phyloP scores from a whole-genome alignment of 345 rosid species.

The Syzygium aqueum region DNA sequence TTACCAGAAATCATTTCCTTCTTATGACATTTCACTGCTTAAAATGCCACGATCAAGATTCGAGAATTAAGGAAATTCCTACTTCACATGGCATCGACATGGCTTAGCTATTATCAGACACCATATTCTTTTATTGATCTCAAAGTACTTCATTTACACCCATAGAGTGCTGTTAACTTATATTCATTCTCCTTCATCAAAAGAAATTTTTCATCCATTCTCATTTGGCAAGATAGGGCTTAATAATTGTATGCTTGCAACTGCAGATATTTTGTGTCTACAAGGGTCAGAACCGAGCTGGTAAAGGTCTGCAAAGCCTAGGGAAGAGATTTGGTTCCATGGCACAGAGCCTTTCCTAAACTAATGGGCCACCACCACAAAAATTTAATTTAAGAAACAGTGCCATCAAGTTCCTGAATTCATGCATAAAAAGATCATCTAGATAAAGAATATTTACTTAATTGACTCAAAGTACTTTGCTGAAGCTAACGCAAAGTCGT shows the following conservation, averaged over 20 bases:
- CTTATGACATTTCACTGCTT: not conserved
- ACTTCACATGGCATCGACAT: not conserved
- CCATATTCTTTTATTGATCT: not conserved
- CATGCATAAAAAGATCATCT: not conserved
- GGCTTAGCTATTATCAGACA: not conserved
- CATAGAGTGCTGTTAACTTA: not conserved
- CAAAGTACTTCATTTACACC: not conserved
- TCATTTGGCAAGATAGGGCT: not conserved
- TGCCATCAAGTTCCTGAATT: not conserved
- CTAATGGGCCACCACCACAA: not conserved
- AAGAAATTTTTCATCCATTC: not conserved
- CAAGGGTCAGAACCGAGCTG: not conserved
- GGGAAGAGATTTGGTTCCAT: not conserved
- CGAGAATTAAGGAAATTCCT: not conserved
- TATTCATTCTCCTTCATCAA: not conserved
- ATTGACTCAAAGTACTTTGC: not conserved
- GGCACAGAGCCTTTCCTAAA: not conserved
- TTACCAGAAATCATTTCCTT: not conserved
- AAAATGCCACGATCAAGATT: not conserved
- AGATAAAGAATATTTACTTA: not conserved
- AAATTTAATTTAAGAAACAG: not conserved
- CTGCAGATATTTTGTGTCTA: not conserved
- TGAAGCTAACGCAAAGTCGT: not conserved
- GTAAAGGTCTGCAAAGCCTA: not conserved
- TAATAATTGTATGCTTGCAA: not conserved